phyloP scores from a whole-genome alignment of 768 basidiomycete species.

The Lentinula sp. region DNA sequence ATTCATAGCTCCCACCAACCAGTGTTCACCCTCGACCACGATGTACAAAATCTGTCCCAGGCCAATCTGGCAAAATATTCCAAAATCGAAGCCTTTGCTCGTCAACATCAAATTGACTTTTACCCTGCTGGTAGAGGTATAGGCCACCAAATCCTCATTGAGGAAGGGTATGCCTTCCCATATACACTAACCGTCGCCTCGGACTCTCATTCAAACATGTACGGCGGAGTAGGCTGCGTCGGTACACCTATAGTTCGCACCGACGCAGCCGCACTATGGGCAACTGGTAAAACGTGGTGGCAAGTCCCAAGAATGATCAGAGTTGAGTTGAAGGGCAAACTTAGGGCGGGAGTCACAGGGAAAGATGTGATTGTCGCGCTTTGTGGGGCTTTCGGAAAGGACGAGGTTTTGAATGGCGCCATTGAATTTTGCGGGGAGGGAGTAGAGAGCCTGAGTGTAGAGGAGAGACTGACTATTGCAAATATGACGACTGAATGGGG shows the following conservation, averaged over 20 bases:
- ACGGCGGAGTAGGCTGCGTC: conserved; percentile 95
- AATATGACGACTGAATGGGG: conserved; percentile 99
- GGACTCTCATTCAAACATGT: conserved; percentile 98
- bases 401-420: conserved; percentile 94
- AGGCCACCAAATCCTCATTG: conserved; percentile 94
- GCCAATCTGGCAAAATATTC: conserved; percentile 94
- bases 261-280: conserved; percentile 94
- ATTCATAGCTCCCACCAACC: conserved; percentile 79
- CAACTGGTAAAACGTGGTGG: conserved; percentile 99
- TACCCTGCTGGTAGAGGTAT: conserved; percentile 98
- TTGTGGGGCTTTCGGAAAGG: conserved; percentile 92
- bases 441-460: conserved; percentile 67
- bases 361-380: conserved; percentile 98
- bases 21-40: conserved; percentile 97
- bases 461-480: conserved; percentile 93
- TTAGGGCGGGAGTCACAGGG: conserved; percentile 88
- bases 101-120: conserved; percentile 82
- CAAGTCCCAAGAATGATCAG: conserved; percentile 96
- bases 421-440: conserved; percentile 96
- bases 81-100: conserved; percentile 85
- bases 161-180: conserved; percentile 98
- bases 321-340: conserved; percentile 79
- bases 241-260: conserved; percentile 97
- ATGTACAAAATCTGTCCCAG: conserved; percentile 89
- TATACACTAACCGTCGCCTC: conserved; percentile 92